Percentiles rank a stretch among this genome's conserved stretches.
phyloP scores from a whole-genome alignment of 371 early-diverging fungal species.

The Massospora cicadina region DNA sequence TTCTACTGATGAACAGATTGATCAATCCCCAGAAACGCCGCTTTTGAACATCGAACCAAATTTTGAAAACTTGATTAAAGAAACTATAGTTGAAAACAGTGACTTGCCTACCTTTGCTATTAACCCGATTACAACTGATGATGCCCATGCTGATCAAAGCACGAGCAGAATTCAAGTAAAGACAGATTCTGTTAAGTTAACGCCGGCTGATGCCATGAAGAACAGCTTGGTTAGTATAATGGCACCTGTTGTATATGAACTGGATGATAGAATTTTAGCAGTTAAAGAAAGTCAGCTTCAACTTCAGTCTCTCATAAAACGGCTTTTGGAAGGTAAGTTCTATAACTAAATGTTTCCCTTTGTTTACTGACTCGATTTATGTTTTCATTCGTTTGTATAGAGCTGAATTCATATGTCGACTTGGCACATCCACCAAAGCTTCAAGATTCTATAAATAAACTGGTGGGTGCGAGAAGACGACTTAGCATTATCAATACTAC shows the following conservation, averaged over 20 bases:
- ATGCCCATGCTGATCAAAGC: too few relatives aligned
- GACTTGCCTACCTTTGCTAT: too few relatives aligned
- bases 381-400: background rate
- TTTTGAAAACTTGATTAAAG: too few relatives aligned
- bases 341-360: too few relatives aligned
- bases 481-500: background rate
- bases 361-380: background rate
- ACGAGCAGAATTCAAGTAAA: too few relatives aligned
- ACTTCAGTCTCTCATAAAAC: background rate
- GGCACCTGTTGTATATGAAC: constrained; percentile 3
- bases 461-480: background rate
- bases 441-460: constrained; percentile 2
- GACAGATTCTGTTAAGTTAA: background rate
- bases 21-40: background rate
- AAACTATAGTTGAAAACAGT: too few relatives aligned
- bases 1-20: background rate
- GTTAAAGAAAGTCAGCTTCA: constrained; percentile 8
- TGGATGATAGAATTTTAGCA: background rate
- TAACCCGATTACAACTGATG: too few relatives aligned
- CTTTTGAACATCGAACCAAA: too few relatives aligned
- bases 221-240: background rate
- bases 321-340: constrained; percentile 5
- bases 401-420: background rate
- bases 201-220: background rate
- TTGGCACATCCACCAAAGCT: constrained; percentile 8